Conservation (phyloP, 345 rosid species). For the Corchorus capsularis region DNA sequence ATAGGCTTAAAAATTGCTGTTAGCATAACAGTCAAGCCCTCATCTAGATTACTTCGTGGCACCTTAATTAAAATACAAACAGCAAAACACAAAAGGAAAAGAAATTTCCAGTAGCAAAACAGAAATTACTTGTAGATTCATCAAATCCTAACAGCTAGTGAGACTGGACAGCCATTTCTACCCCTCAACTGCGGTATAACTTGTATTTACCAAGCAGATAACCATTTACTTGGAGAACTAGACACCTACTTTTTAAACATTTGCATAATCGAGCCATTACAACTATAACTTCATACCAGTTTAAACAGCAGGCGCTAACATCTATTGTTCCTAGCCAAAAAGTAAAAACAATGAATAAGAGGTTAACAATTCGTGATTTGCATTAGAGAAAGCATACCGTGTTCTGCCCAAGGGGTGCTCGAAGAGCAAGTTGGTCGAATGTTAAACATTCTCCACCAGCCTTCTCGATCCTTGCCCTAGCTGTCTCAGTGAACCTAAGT, state of each 20-base stretch:
- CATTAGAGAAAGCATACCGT: slow-evolving; percentile 48
- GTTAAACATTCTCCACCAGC: slow-evolving; percentile 97
- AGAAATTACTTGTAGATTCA: background rate
- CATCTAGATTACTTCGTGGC: background rate
- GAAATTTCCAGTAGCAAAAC: background rate
- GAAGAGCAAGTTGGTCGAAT: slow-evolving; percentile 86
- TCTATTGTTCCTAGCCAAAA: background rate
- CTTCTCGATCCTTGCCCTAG: slow-evolving; percentile 90
- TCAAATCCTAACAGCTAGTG: background rate
- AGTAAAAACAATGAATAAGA: background rate
- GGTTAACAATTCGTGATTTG: background rate
- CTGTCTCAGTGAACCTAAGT: slow-evolving; percentile 84
- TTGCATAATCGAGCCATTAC: background rate
- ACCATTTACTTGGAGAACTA: background rate
- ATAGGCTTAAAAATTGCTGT: background rate
- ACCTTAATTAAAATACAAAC: background rate
- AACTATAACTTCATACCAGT: background rate
- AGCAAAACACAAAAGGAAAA: background rate
- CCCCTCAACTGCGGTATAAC: background rate
- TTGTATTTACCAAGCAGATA: background rate
- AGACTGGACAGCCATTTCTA: background rate
- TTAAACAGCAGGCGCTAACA: background rate
- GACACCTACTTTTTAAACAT: background rate
- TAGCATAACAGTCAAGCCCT: background rate
- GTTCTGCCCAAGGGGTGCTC: slow-evolving; percentile 95